Base-by-base conservation (phyloP, 73 alveolate genomes). In the Breviolum minutum region DNA sequence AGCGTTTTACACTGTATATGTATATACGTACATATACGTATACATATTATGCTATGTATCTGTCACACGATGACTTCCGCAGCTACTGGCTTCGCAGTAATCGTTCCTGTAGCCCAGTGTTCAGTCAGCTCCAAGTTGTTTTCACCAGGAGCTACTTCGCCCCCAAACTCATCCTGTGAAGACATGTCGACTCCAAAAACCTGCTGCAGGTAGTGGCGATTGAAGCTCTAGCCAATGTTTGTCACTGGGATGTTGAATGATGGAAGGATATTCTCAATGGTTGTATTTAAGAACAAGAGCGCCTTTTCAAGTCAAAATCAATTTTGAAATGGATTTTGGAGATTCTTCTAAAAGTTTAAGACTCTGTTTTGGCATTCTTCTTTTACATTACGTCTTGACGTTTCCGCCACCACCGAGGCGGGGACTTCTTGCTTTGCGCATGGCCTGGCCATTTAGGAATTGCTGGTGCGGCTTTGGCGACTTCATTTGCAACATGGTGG, bases 361-460 rank as follows among this genome's bases (percentile, higher is more conserved):
- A 0, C 22, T 16, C 30, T 29, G 88, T 29, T 29, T 85, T n/a
- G 32, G 19, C 19, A 24, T 16, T 16, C 26, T 69, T 16, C 26
- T n/a, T 68, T 13, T 48, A 17, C 60, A 40, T 26, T 84, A 8
- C 2, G 74, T 16, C 79, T 4, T 16, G 4, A 6, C 27, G 79
- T 19, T 14, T 19, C 19, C 1, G 79, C 19, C 79, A 16, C 79
- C 0, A 4, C 84, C 77, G 68, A 87, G 95, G 95, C 20, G 95
- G 95, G 8, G 95, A 87, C 60, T 87, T 87, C 29, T 20, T 68
- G 11, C 87, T 74, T 14, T 81, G 87, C 80, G 98, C 87, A 14
- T 92, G 98, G 98, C 98, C 98, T 13, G 83, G 86, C 24, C 98
- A 81, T n/a, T 62, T 73, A 91, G 98, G 98, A 24, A 90, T 92